Conservation (phyloP, 441 rosid species). For the Adansonia gregorii region DNA sequence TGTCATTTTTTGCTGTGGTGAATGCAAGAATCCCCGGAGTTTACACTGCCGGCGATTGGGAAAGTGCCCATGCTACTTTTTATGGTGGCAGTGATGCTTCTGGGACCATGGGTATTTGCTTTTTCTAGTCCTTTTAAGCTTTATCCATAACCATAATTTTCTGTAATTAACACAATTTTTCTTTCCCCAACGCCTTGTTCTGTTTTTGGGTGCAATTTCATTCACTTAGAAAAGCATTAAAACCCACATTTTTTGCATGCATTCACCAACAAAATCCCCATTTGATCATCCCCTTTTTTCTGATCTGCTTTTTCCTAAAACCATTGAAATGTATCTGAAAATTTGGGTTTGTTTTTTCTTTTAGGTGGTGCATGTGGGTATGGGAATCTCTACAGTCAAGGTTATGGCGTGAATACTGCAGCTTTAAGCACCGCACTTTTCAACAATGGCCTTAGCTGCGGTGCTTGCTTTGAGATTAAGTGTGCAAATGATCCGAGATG, state of each 20-base stretch:
- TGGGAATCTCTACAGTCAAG: constrained; percentile 72
- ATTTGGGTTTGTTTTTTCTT: background rate
- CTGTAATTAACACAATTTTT: background rate
- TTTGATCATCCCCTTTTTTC: too few species aligned
- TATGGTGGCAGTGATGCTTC: constrained; percentile 92
- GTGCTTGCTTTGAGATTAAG: constrained; percentile 67
- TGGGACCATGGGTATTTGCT: constrained; percentile 83
- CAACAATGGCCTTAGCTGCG: constrained; percentile 74
- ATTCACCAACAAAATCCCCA: background rate
- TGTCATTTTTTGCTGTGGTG: constrained; percentile 33
- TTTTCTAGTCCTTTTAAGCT: background rate
- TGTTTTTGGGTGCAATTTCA: background rate
- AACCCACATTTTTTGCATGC: background rate
- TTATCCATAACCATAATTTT: background rate
- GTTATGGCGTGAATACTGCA: constrained; percentile 68
- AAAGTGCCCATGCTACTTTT: constrained; percentile 86
- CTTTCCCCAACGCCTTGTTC: background rate
- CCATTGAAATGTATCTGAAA: background rate
- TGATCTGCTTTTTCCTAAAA: background rate
- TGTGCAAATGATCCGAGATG: constrained; percentile 60
- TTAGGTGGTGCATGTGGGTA: constrained; percentile 71
- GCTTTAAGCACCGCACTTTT: constrained; percentile 71
- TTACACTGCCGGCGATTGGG: constrained; percentile 69
- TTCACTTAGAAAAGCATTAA: background rate
- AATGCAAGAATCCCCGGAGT: constrained; percentile 76